These are phyloP conservation scores for Botryotinia narcissicola DNA, from an alignment of 2,329 filamentous ascomycete genomes.

Conservation along the genomic window DNA sequence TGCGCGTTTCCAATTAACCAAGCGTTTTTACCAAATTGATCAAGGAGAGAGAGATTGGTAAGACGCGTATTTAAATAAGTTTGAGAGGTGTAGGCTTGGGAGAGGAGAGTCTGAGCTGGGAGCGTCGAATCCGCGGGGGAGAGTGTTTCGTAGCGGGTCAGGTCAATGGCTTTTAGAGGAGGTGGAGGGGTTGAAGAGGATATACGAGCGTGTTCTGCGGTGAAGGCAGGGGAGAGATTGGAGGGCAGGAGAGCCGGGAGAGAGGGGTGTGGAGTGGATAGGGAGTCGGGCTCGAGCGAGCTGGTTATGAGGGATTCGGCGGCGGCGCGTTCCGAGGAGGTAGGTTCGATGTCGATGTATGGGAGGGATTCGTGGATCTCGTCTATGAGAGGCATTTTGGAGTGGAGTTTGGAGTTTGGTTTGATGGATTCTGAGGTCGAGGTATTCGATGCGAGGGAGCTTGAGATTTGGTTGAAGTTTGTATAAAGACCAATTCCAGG, in stretches of 20 bases:
- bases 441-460: background rate
- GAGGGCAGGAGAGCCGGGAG: slow-evolving; percentile 57
- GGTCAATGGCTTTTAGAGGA: slow-evolving; percentile 66
- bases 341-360: slow-evolving; percentile 74
- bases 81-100: slow-evolving; percentile 55
- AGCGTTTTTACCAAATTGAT: slow-evolving; percentile 69
- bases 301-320: slow-evolving; percentile 68
- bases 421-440: slow-evolving; percentile 14
- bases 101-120: slow-evolving; percentile 40
- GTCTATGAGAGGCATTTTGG: slow-evolving; percentile 33
- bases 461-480: background rate
- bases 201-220: slow-evolving; percentile 54
- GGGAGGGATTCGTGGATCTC: slow-evolving; percentile 36
- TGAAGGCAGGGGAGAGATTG: slow-evolving; percentile 63
- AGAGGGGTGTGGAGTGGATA: slow-evolving; percentile 45
- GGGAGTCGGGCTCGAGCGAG: slow-evolving; percentile 50
- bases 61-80: slow-evolving; percentile 51
- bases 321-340: slow-evolving; percentile 58
- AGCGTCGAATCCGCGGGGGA: slow-evolving; percentile 50
- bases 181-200: slow-evolving; percentile 30
- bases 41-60: slow-evolving; percentile 33
- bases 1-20: slow-evolving; percentile 87
- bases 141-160: slow-evolving; percentile 75
- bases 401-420: background rate
- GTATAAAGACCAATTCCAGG: background rate